A percentile compares a stretch with the other conserved stretches of the same genome.
Evolutionary conservation across 805 yeast species (phyloP).

Genomic region (Yueomyces sinensis): DNA sequence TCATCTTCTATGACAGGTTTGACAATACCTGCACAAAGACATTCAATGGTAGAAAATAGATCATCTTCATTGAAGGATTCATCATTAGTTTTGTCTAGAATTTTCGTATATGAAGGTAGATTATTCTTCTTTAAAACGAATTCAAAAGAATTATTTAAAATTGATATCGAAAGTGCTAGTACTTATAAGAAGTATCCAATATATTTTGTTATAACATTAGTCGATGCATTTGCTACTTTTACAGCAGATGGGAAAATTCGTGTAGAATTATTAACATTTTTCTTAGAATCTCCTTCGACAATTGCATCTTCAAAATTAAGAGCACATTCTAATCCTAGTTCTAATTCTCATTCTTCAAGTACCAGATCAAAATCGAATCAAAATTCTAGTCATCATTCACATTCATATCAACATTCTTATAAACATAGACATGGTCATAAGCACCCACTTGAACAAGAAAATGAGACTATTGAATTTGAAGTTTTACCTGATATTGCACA

Average conservation of each 20-base stretch:
- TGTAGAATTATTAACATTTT: background rate
- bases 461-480: conserved; percentile 33
- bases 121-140: conserved; percentile 10
- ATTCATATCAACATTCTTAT: too few species aligned
- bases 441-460: conserved; percentile 42
- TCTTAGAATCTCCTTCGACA: background rate
- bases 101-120: conserved; percentile 17
- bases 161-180: conserved; percentile 2
- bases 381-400: too few species aligned
- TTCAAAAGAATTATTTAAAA: background rate
- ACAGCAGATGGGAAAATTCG: background rate
- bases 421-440: conserved; percentile 11
- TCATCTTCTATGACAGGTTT: background rate
- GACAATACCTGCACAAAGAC: background rate
- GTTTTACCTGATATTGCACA: conserved; percentile 40
- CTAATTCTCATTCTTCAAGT: too few species aligned
- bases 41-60: background rate
- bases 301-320: background rate
- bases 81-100: conserved; percentile 4
- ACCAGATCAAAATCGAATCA: too few species aligned
- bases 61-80: background rate
- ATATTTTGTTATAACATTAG: background rate
- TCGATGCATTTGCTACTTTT: background rate
- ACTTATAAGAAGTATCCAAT: background rate
- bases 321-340: background rate